These are phyloP conservation scores for Lactifluus hygrophoroides DNA, from an alignment of 768 basidiomycete genomes.

Conservation along the genomic window DNA sequence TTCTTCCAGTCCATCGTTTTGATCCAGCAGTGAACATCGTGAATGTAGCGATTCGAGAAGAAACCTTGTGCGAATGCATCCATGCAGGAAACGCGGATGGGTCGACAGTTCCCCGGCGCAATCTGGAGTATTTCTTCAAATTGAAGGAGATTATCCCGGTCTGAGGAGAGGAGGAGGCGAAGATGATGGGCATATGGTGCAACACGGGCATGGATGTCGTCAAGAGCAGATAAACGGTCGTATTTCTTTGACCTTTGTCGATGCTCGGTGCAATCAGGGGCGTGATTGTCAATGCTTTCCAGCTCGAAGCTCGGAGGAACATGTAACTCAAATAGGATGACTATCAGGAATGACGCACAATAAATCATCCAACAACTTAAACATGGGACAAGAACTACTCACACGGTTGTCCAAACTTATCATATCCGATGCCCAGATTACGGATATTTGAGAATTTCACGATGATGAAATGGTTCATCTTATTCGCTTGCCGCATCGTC, in stretches of 20 bases:
- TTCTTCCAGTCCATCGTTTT: constrained; percentile 49
- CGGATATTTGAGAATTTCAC: neutral
- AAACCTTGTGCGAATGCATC: constrained; percentile 31
- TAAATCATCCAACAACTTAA: neutral
- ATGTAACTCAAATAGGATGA: neutral
- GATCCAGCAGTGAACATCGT: constrained; percentile 37
- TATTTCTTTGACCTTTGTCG: neutral
- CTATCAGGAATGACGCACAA: neutral
- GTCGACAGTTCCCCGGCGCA: neutral
- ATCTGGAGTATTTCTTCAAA: neutral
- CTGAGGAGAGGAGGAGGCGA: neutral
- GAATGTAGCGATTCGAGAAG: constrained; percentile 41
- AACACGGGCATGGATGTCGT: neutral
- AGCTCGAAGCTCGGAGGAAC: neutral
- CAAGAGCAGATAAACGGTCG: neutral
- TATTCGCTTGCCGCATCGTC: neutral
- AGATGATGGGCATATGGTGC: neutral
- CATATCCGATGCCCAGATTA: neutral
- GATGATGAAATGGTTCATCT: neutral
- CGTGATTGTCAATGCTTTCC: neutral
- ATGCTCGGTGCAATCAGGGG: neutral
- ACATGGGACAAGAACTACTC: neutral
- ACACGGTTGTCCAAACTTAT: neutral
- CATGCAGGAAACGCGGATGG: neutral
- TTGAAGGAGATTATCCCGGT: neutral